phyloP scores from a whole-genome alignment of 2,329 filamentous ascomycete genomes.

The Fusarium pininemorale region DNA sequence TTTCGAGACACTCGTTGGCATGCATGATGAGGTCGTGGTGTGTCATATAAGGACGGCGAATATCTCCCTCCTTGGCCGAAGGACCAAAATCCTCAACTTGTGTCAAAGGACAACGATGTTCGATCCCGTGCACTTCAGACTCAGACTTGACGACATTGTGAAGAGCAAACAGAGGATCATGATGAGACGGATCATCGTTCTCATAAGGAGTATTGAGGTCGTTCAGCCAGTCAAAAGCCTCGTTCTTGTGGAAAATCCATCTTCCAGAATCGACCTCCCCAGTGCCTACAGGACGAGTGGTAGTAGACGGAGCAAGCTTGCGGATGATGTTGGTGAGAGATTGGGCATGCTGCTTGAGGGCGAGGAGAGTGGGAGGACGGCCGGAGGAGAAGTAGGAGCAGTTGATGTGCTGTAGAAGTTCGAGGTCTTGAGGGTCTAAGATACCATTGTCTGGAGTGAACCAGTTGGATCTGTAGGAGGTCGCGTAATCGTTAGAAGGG shows the following conservation, averaged over 20 bases:
- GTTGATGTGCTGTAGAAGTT: constrained; percentile 57
- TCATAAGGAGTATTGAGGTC: constrained; percentile 59
- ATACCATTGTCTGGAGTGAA: constrained; percentile 37
- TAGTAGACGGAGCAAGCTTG: constrained; percentile 53
- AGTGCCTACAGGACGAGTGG: constrained; percentile 29
- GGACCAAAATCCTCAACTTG: constrained; percentile 34
- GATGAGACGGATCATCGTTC: constrained; percentile 58
- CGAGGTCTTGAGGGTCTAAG: constrained; percentile 30
- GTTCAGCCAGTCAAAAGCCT: constrained; percentile 67
- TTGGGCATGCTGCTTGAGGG: constrained; percentile 69
- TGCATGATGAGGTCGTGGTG: constrained; percentile 64
- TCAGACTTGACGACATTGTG: constrained; percentile 56
- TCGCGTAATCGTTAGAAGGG: constrained; percentile 42
- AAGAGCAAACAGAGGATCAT: constrained; percentile 57
- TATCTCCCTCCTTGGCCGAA: constrained; percentile 20
- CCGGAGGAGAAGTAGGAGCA: constrained; percentile 67
- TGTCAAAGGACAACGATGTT: constrained; percentile 58
- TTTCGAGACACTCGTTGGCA: constrained; percentile 67
- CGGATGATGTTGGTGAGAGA: constrained; percentile 64
- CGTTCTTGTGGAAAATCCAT: constrained; percentile 50
- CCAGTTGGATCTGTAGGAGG: constrained; percentile 40
- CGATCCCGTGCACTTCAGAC: constrained; percentile 52
- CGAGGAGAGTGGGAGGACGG: constrained; percentile 61
- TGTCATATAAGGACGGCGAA: constrained; percentile 52
- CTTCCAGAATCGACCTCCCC: constrained; percentile 40